Evolutionary conservation across 345 rosid species (phyloP).

Genomic region (Aethionema arabicum): DNA sequence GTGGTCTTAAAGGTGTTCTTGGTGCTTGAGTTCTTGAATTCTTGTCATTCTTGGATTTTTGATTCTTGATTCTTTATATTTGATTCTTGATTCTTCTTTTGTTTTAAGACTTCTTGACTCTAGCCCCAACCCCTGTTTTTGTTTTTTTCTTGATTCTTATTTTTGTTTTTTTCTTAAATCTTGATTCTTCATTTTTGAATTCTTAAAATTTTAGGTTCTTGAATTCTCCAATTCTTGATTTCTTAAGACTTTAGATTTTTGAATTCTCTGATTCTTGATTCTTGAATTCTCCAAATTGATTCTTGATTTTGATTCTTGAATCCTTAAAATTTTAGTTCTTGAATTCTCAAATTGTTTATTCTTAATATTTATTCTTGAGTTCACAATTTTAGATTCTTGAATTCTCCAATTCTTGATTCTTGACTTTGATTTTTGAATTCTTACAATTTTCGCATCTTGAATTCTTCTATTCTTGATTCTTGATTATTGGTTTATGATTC

Average conservation of each 20-base stretch:
- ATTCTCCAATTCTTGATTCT: not conserved
- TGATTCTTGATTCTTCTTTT: not conserved
- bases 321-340: not conserved
- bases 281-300: not conserved
- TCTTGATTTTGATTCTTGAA: slow-evolving; percentile 23
- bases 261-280: not conserved
- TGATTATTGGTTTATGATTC: not conserved
- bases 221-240: not conserved
- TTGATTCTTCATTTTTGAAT: not conserved
- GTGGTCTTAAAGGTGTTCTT: slow-evolving; percentile 11
- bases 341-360: not conserved
- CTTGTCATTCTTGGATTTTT: not conserved
- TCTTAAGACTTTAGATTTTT: not conserved
- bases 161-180: not conserved
- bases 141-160: not conserved
- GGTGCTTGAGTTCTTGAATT: slow-evolving; percentile 14
- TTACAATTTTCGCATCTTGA: not conserved
- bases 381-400: slow-evolving; percentile 13
- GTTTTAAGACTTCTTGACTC: too few species aligned
- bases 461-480: not conserved
- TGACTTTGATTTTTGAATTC: not conserved
- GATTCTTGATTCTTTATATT: slow-evolving; percentile 1
- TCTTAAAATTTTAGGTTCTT: not conserved
- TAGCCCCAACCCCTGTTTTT: not conserved
- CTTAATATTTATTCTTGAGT: not conserved